These are phyloP conservation scores for Cladosporium sp. DNA, from an alignment of 2,329 filamentous ascomycete species.

Conservation along the genomic window DNA sequence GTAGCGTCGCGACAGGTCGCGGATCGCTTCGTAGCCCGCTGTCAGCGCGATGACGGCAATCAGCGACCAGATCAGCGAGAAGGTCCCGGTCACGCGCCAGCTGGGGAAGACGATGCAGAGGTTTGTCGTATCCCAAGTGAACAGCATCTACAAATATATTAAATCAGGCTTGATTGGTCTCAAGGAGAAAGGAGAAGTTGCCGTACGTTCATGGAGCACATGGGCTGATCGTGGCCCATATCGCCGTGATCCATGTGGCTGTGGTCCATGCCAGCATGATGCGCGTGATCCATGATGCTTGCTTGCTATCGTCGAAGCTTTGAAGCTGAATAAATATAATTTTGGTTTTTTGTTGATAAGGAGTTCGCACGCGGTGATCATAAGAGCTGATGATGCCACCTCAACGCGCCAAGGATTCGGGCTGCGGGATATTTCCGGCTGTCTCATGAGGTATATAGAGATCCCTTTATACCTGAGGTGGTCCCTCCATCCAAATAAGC, in stretches of 20 bases:
- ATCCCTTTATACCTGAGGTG: no score
- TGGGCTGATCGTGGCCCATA: slow-evolving; percentile 39
- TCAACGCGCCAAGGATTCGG: no score
- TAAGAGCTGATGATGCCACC: no score
- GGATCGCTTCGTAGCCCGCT: slow-evolving; percentile 88
- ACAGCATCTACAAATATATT: slow-evolving; percentile 68
- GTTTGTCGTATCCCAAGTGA: slow-evolving; percentile 89
- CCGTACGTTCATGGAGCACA: slow-evolving; percentile 85
- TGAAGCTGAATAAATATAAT: no score
- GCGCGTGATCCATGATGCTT: slow-evolving; percentile 1
- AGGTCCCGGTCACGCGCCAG: slow-evolving; percentile 75
- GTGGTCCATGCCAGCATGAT: slow-evolving; percentile 45
- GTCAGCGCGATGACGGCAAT: slow-evolving; percentile 73
- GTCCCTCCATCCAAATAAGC: no score
- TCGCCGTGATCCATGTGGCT: slow-evolving; percentile 49
- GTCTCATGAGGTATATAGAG: no score
- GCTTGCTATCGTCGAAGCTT: no score
- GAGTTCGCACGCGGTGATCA: no score
- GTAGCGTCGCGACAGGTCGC: slow-evolving; percentile 69
- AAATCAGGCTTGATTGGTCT: slow-evolving; percentile 52
- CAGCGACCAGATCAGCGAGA: slow-evolving; percentile 74
- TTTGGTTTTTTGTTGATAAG: no score
- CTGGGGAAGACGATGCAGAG: slow-evolving; percentile 92
- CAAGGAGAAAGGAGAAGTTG: background rate
- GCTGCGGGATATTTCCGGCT: no score